These are phyloP conservation scores for Mycena pura DNA, from an alignment of 768 basidiomycete genomes.

Conservation along the genomic window DNA sequence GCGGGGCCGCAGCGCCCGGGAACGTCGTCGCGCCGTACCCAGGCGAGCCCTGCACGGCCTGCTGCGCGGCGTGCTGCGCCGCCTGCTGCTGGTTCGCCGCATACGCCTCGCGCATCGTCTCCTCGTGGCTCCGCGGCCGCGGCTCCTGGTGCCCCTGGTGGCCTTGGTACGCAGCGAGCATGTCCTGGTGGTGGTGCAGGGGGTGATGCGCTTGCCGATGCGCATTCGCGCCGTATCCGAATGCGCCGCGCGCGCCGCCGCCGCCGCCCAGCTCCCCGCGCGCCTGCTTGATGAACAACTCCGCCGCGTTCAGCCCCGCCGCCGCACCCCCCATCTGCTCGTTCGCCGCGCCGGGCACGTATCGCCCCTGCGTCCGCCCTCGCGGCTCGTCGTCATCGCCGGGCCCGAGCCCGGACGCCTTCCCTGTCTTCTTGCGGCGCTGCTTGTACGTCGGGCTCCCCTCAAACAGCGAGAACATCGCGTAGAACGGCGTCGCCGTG, in stretches of 20 bases:
- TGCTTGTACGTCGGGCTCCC: slow-evolving; percentile 91
- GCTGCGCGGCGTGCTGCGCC: slow-evolving; percentile 28
- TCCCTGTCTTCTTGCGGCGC: slow-evolving; percentile 75
- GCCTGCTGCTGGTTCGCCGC: slow-evolving; percentile 35
- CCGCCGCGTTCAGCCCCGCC: slow-evolving; percentile 57
- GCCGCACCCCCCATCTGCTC: slow-evolving; percentile 30
- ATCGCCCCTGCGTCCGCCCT: slow-evolving; percentile 22
- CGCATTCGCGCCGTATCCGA: slow-evolving; percentile 1
- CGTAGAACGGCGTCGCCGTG: slow-evolving; percentile 63
- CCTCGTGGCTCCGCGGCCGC: slow-evolving; percentile 41
- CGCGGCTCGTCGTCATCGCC: slow-evolving; percentile 42
- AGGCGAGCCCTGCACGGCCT: slow-evolving; percentile 23
- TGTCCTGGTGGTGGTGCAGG: slow-evolving; percentile 37
- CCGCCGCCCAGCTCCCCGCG: slow-evolving; percentile 55
- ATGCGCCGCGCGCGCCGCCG: slow-evolving; percentile 35
- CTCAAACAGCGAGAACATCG: slow-evolving; percentile 77
- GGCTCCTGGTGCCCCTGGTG: slow-evolving; percentile 17
- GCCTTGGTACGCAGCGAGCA: slow-evolving; percentile 33
- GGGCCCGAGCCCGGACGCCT: slow-evolving; percentile 35
- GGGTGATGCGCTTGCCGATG: slow-evolving; percentile 8
- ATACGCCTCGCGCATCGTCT: slow-evolving; percentile 39
- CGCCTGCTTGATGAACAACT: slow-evolving; percentile 71
- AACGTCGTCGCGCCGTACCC: slow-evolving; percentile 10
- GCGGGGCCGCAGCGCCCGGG: background rate
- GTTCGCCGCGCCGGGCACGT: slow-evolving; percentile 13